Conservation (phyloP, 345 rosid genomes). For the Excoecaria cochinchinensis region DNA sequence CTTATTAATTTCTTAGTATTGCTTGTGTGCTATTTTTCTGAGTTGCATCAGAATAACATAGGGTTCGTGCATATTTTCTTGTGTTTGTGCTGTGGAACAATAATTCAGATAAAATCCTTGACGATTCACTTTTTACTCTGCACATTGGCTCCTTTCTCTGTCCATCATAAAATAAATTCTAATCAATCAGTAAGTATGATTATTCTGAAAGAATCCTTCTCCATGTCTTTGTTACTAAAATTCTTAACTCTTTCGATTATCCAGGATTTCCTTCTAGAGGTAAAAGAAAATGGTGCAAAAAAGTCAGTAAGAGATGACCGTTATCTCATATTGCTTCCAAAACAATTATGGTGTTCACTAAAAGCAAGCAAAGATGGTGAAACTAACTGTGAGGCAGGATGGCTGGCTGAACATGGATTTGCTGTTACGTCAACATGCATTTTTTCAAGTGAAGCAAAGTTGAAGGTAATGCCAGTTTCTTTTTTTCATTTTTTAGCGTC, state of each 20-base stretch:
- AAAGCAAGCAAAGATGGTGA: constrained; percentile 42
- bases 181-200: background rate
- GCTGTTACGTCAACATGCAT: constrained; percentile 62
- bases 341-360: constrained; percentile 68
- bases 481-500: background rate
- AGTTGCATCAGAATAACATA: no score
- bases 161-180: background rate
- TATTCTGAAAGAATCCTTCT: background rate
- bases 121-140: background rate
- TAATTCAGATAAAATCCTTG: background rate
- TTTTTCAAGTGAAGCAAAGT: constrained; percentile 54
- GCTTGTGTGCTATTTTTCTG: no score
- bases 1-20: no score
- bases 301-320: constrained; percentile 53
- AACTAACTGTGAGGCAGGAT: constrained; percentile 59
- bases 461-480: constrained; percentile 41
- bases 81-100: background rate
- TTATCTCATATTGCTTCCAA: constrained; percentile 66
- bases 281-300: constrained; percentile 38
- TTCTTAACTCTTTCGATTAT: constrained; percentile 15
- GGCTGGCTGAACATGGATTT: constrained; percentile 55
- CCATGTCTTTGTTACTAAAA: constrained; percentile 2
- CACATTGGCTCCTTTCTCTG: background rate
- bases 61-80: background rate
- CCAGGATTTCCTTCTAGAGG: constrained; percentile 39